These are phyloP conservation scores for Dissophora ornata DNA, from an alignment of 192 early-diverging fungal species.

Conservation along the genomic window DNA sequence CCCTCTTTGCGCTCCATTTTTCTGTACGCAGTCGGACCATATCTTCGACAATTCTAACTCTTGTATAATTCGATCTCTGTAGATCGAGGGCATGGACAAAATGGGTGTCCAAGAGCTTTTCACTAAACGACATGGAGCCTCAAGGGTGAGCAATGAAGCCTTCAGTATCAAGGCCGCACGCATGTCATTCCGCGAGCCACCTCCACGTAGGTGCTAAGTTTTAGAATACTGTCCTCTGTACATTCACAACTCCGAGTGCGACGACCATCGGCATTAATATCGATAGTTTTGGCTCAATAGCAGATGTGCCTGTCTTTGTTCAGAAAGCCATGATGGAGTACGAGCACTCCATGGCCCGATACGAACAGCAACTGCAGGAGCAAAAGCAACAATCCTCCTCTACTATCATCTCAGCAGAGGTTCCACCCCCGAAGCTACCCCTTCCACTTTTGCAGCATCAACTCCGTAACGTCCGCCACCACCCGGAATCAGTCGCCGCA, in stretches of 20 bases:
- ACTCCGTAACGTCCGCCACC: conserved; percentile 7
- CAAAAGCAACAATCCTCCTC: background rate
- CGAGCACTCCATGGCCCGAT: conserved; percentile 6
- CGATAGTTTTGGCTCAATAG: background rate
- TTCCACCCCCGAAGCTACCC: background rate
- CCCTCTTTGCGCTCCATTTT: no score
- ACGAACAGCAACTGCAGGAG: conserved; percentile 5
- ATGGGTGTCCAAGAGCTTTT: conserved; percentile 8
- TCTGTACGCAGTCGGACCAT: no score
- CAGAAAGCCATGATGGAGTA: conserved; percentile 23
- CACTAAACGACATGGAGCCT: background rate
- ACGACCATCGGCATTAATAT: no score
- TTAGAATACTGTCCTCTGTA: background rate
- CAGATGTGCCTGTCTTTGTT: conserved; percentile 23
- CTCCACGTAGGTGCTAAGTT: conserved; percentile 2
- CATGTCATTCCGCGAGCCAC: conserved; percentile 21
- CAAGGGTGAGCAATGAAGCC: background rate
- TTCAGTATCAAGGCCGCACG: conserved; percentile 28
- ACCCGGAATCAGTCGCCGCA: conserved; percentile 8
- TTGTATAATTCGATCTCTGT: background rate
- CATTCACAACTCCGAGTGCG: no score
- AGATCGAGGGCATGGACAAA: conserved; percentile 43
- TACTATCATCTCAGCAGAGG: background rate
- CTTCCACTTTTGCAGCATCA: conserved; percentile 1
- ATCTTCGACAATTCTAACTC: no score